Base-by-base conservation (phyloP, 345 rosid genomes). In the Bruguiera parviflora region DNA sequence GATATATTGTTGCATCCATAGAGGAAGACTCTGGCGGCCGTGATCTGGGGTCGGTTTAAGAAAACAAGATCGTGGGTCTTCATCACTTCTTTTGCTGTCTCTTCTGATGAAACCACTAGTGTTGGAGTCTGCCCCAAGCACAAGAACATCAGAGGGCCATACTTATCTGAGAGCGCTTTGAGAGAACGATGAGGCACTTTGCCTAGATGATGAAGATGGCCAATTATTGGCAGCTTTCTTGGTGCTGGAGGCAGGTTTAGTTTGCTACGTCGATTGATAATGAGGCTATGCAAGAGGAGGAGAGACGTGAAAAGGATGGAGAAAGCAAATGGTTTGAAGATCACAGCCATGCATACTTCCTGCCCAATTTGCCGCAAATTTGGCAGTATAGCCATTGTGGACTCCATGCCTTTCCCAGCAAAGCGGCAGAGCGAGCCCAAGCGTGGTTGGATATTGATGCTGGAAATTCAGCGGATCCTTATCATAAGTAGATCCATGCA, bases 191-290 rank as follows among this genome's bases (percentile, higher is more conserved):
- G 75, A 4, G 63, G 75, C 5, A 63, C 63, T 11, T 1, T 22
- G 43, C 73, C 72, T 2, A 70, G 33, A 8, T 39, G 78, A 70
- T 78, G 78, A 20, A 74, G 63, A 43, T 78, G 74, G 2, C 81
- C 78, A 32, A 74, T 66, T 19, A 74, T 4, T 0, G 78, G 81
- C 35, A 74, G 39, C 37, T 16, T 71, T 13, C 75, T 61, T 16
- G 75, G 78, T 8, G 72, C 56, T 28, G 81, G 81, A 33, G 75
- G 77, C 2, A 62, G 5, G 2, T 66, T 78, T 8, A 24, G 51
- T 28, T 21, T 70, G 20, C 29, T 22, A 6, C 24, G 56, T 70
- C 6, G 63, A 13, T 18, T 18, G 56, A 52, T 2, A 8, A 21
- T 70, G 1, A 46, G 18, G 20, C 32, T 37, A 62, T 10, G 22